phyloP scores from a whole-genome alignment of 345 rosid genomes.

The Microthlaspi erraticum region DNA sequence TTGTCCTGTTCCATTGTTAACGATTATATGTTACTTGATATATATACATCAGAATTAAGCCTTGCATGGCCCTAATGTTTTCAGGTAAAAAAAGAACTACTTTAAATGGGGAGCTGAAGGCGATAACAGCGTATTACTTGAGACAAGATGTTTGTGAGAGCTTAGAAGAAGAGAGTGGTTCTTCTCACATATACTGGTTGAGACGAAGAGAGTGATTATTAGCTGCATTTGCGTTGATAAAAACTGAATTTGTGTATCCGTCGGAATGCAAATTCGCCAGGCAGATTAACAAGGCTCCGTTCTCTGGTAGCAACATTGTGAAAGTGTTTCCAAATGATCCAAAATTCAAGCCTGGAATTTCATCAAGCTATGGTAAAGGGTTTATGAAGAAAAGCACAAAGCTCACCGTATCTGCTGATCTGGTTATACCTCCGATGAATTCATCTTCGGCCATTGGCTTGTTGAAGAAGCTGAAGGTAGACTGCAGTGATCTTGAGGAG shows the following conservation, averaged over 20 bases:
- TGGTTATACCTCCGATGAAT: not conserved
- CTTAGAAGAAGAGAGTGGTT: not conserved
- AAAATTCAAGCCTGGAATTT: not conserved
- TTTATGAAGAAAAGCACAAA: conserved; percentile 21
- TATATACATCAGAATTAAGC: too few relatives aligned
- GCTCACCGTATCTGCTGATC: conserved; percentile 18
- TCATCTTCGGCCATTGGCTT: not conserved
- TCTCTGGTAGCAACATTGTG: not conserved
- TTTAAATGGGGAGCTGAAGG: conserved; percentile 87
- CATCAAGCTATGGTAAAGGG: not conserved
- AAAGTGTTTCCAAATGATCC: not conserved
- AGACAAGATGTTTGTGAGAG: conserved; percentile 33
- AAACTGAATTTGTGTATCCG: too few relatives aligned
- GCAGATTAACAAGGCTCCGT: not conserved
- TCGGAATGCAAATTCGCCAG: not conserved
- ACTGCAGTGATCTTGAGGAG: too few relatives aligned
- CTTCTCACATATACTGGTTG: too few relatives aligned
- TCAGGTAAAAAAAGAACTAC: conserved; percentile 86
- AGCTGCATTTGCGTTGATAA: too few relatives aligned
- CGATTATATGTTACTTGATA: too few relatives aligned
- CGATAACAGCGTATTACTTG: conserved; percentile 88
- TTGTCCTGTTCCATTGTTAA: conserved; percentile 20
- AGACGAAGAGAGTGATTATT: too few relatives aligned
- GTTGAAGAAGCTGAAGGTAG: conserved; percentile 1
- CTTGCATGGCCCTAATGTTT: conserved; percentile 25